phyloP scores from a whole-genome alignment of 495 filamentous ascomycete genomes.

The Hypomontagnella monticulosa region DNA sequence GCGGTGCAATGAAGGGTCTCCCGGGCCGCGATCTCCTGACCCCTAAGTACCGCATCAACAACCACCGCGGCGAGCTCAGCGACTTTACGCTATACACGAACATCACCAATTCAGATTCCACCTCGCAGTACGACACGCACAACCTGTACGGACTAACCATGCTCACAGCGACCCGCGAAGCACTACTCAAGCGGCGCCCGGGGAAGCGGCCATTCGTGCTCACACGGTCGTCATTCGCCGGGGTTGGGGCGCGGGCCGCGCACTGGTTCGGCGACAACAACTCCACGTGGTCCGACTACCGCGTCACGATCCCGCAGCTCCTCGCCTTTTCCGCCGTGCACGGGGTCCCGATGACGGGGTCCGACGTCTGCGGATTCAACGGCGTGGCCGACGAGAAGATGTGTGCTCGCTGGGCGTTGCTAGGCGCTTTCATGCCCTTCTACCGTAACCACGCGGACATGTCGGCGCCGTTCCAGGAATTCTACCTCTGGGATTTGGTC shows the following conservation, averaged over 20 bases:
- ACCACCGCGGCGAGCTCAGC: conserved; percentile 64
- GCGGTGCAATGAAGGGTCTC: conserved; percentile 63
- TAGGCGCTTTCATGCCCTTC: conserved; percentile 83
- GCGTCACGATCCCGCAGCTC: conserved; percentile 71
- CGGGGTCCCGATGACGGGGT: conserved; percentile 84
- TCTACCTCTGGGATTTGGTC: conserved; percentile 75
- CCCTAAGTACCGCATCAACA: conserved; percentile 78
- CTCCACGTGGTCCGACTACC: conserved; percentile 78
- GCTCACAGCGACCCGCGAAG: conserved; percentile 68
- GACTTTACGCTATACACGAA: conserved; percentile 72
- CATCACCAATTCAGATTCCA: conserved; percentile 70
- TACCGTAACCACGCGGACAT: conserved; percentile 74
- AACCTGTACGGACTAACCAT: conserved; percentile 80
- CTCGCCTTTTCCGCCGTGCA: conserved; percentile 80
- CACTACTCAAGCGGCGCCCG: conserved; percentile 75
- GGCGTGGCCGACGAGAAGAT: conserved; percentile 77
- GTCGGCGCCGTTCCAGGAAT: conserved; percentile 68
- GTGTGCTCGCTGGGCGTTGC: conserved; percentile 81
- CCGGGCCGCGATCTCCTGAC: conserved; percentile 70
- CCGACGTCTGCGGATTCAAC: conserved; percentile 84
- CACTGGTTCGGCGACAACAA: conserved; percentile 91
- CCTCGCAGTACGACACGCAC: conserved; percentile 70
- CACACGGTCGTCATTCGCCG: conserved; percentile 83
- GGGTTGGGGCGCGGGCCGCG: conserved; percentile 77
- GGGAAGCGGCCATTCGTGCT: conserved; percentile 76